Base-by-base conservation (phyloP, 345 rosid species). In the Raphanus sativus region DNA sequence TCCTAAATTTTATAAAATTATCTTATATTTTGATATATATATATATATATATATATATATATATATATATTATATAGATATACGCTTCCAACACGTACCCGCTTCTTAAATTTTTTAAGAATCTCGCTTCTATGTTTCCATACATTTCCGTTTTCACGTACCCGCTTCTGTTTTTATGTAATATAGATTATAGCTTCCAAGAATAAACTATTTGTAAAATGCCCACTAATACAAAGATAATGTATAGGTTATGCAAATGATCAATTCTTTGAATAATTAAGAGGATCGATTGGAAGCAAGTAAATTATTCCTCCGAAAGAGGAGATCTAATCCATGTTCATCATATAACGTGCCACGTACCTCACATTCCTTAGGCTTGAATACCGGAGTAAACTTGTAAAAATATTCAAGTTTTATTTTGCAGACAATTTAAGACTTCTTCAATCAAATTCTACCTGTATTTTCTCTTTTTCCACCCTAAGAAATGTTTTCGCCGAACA, bases 311-410 rank as follows among this genome's bases (percentile, higher is more conserved):
- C 45, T 40, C 45, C 45, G 45, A 40, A 40, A 40, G 45, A 40
- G 45, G 45, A 40, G 45, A 40, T 76, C 75, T 76, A 62, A 45
- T 62, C 58, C 80, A 70, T 77, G 75, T 70, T 62, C 80, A 62
- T 69, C 26, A 62, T 59, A 8, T 76, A 64, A 70, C 58, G 80
- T 76, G 80, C 28, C 80, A 76, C 63, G 75, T 69, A 69, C 56
- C 30, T 69, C 15, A 68, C 79, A 48, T 24, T 61, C 28, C 4
- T 48, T 48, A 69, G 64, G 58, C 80, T 70, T 34, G 8, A 69
- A 62, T 54, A 16, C 16, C 80, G 80, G 80, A 70, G 13, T 52
- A 34, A 17, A 21, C 67, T 67, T 67, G 62, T 67, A 60, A 45
- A 42, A 42, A 40, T 55, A 11, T 40, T 40, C 45, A 3, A 26